Evolutionary conservation across 805 yeast species (phyloP).

Genomic region (Tanozyma kutaoensis): DNA sequence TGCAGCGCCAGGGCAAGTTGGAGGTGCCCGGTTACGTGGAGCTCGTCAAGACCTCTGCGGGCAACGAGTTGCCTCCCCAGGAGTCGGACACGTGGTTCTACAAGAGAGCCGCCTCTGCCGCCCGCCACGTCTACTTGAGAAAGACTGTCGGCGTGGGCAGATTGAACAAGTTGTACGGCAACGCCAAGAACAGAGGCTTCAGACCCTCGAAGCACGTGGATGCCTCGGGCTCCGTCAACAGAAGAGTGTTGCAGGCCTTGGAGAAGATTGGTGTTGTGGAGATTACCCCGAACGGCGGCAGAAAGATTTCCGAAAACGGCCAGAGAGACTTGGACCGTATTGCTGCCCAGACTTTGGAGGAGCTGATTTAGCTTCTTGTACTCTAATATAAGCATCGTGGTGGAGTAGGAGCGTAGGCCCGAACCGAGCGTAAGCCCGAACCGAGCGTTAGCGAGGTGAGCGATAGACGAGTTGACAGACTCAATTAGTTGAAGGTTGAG

Average conservation of each 20-base stretch:
- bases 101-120: constrained; percentile 99
- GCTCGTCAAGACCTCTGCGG: constrained; percentile 97
- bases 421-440: too few relatives aligned
- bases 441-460: too few relatives aligned
- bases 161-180: constrained; percentile 98
- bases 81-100: constrained; percentile 99
- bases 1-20: constrained; percentile 99
- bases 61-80: constrained; percentile 99
- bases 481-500: too few relatives aligned
- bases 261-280: constrained; percentile 97
- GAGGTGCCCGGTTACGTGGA: constrained; percentile 99
- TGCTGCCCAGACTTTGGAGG: constrained; percentile 96
- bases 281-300: constrained; percentile 96
- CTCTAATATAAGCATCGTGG: too few relatives aligned
- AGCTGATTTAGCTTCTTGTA: too few relatives aligned
- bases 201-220: constrained; percentile 98
- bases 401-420: too few relatives aligned
- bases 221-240: constrained; percentile 99
- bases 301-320: constrained; percentile 98
- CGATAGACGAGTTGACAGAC: too few relatives aligned
- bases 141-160: constrained; percentile 99
- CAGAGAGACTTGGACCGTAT: constrained; percentile 99
- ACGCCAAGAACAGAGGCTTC: constrained; percentile 97
- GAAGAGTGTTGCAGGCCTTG: constrained; percentile 95
- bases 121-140: constrained; percentile 99